Conservation (phyloP, 345 rosid genomes). For the Brassica rapa region DNA sequence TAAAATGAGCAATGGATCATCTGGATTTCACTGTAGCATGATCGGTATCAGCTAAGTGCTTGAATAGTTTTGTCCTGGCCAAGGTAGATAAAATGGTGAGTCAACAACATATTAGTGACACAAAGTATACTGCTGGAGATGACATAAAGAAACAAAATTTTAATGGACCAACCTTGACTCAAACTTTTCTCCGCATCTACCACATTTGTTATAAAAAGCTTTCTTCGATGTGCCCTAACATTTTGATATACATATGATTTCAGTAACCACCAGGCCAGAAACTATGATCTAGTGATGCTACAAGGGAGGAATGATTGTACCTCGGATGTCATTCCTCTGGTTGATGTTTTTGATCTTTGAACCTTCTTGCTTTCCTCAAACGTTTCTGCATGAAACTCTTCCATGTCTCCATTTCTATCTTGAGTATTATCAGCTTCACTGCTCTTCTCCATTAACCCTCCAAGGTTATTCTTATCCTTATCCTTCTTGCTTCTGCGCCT, state of each 20-base stretch:
- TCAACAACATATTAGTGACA: slow-evolving; percentile 3
- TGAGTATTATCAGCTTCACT: slow-evolving; percentile 41
- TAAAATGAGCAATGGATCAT: slow-evolving; percentile 32
- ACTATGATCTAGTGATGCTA: slow-evolving; percentile 8
- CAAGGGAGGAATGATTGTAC: slow-evolving; percentile 41
- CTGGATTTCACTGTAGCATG: slow-evolving; percentile 65
- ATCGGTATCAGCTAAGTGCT: slow-evolving; percentile 77
- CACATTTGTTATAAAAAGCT: slow-evolving; percentile 55
- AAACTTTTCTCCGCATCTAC: slow-evolving; percentile 78
- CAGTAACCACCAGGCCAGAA: background rate
- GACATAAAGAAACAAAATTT: slow-evolving; percentile 10
- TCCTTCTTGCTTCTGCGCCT: slow-evolving; percentile 38
- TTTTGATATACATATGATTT: slow-evolving; percentile 3
- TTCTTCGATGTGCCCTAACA: slow-evolving; percentile 61
- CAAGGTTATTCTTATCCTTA: slow-evolving; percentile 27
- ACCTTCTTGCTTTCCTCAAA: slow-evolving; percentile 46
- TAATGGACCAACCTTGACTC: slow-evolving; percentile 65
- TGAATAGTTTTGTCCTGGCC: slow-evolving; percentile 72
- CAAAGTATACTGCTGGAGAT: background rate
- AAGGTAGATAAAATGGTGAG: background rate
- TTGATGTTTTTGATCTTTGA: slow-evolving; percentile 53
- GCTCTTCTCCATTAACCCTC: slow-evolving; percentile 19
- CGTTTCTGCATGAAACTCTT: slow-evolving; percentile 12
- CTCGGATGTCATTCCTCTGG: slow-evolving; percentile 82
- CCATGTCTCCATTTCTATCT: slow-evolving; percentile 24